These are phyloP conservation scores for Monosporascus sp. DNA, from an alignment of 2,329 filamentous ascomycete genomes.

Conservation along the genomic window DNA sequence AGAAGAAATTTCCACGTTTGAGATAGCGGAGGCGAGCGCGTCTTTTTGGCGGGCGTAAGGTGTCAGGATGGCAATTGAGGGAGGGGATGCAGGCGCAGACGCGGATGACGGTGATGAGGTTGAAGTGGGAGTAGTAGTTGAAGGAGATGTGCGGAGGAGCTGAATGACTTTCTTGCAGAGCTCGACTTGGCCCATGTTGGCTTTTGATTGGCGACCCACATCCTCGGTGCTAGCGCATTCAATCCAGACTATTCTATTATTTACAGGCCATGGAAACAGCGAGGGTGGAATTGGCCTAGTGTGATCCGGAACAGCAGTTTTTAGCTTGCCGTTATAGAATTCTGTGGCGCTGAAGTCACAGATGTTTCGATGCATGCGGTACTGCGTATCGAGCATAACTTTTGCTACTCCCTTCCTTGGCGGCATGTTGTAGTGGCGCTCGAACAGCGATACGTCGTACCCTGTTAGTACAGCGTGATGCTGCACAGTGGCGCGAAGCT, in stretches of 20 bases:
- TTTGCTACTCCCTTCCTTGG: conserved; percentile 17
- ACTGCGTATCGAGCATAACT: conserved; percentile 39
- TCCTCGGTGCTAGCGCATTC: conserved; percentile 32
- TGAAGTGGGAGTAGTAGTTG: neutral
- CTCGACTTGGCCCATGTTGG: conserved; percentile 32
- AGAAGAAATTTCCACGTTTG: conserved; percentile 31
- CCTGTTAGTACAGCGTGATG: conserved; percentile 27
- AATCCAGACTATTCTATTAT: conserved; percentile 27
- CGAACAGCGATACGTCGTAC: conserved; percentile 39
- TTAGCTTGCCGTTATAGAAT: conserved; percentile 33
- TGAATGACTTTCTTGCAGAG: conserved; percentile 30
- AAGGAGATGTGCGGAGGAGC: conserved; percentile 16
- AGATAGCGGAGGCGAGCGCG: conserved; percentile 18
- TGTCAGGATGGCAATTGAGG: conserved; percentile 33
- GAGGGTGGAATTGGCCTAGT: conserved; percentile 20
- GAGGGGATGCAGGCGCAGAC: neutral
- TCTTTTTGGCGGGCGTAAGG: conserved; percentile 34
- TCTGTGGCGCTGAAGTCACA: conserved; percentile 34
- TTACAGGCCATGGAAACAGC: conserved; percentile 7
- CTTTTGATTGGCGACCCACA: conserved; percentile 32
- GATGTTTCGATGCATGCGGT: conserved; percentile 37
- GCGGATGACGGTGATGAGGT: neutral
- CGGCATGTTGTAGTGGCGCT: conserved; percentile 30
- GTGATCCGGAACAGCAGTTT: conserved; percentile 24
- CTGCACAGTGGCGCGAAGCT: conserved; percentile 38